Base-by-base conservation (phyloP, 2,329 filamentous ascomycete species). In the Monilinia fructigena region DNA sequence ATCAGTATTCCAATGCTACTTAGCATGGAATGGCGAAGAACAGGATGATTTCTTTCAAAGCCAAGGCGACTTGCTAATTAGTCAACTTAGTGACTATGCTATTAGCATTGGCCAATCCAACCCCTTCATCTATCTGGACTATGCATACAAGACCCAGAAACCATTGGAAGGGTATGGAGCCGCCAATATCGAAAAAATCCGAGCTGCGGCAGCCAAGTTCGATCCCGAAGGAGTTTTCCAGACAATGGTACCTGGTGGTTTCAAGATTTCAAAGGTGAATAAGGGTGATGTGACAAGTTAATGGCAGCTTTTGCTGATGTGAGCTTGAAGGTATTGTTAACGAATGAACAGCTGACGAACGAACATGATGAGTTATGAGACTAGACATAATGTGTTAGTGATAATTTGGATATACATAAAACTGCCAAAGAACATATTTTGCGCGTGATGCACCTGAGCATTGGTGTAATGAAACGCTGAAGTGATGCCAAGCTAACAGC, bases 31-130 rank as follows among this genome's bases (percentile, higher is more conserved):
- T 11, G 26, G 20, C 35, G 31, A n/a, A 28, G 23, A 28, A 2
- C 50, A 63, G 45, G 38, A 63, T 16, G 26, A 35, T n/a, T 47
- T 45, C 18, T 63, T 63, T 26, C 38, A 60, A 31, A 28, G 38
- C 6, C 56, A 47, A 20, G 56, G 56, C 11, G 56, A 60, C 42
- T 28, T 6, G 26, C 26, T 60, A 10, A 60, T 60, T 12, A 31
- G 16, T 20, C 14, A 63, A 47, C 50, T 31, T 18, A 42, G 48
- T 4, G 31, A 7, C 35, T 55, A 55, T 20, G 38, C 50, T 14
- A 47, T 28, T 12, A 45, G 50, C 50, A 55, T 63, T 6, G 38
- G 8, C 26, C 10, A 55, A 55, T 28, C 11, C 12, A 55, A 63
- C 42, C 61, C 40, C 14, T 53, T 50, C 35, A 52, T 59, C 45